phyloP scores from a whole-genome alignment of 306 rosid genomes.

The Medicago lupulina region DNA sequence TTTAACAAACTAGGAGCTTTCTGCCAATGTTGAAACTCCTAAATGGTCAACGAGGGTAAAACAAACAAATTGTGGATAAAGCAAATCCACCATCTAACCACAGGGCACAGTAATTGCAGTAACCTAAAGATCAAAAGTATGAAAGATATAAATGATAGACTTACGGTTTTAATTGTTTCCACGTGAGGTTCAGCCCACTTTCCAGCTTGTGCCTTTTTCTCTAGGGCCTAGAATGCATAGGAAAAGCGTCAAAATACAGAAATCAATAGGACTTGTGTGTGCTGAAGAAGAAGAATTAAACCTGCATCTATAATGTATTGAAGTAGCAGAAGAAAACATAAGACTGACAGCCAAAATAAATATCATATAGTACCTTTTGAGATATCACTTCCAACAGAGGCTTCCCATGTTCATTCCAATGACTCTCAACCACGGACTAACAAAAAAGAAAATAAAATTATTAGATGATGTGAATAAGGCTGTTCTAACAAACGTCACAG shows the following conservation, averaged over 20 bases:
- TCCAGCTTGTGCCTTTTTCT: slow-evolving; percentile 75
- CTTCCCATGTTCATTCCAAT: slow-evolving; percentile 83
- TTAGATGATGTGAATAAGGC: slow-evolving; percentile 41
- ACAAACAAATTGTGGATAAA: slow-evolving; percentile 28
- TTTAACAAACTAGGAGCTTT: slow-evolving; percentile 34
- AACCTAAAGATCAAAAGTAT: slow-evolving; percentile 33
- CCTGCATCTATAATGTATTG: slow-evolving; percentile 17
- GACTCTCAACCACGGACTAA: slow-evolving; percentile 59
- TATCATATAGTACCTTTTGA: slow-evolving; percentile 67
- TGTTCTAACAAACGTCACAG: slow-evolving; percentile 22
- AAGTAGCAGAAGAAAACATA: slow-evolving; percentile 5
- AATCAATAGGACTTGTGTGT: slow-evolving; percentile 16
- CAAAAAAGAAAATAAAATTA: slow-evolving; percentile 17
- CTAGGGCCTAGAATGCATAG: slow-evolving; percentile 61
- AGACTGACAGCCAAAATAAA: slow-evolving; percentile 35
- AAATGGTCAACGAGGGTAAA: slow-evolving; percentile 30
- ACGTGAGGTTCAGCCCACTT: slow-evolving; percentile 95
- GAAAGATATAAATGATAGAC: slow-evolving; percentile 41
- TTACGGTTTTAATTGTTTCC: slow-evolving; percentile 78
- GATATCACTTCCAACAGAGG: slow-evolving; percentile 64
- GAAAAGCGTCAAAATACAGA: slow-evolving; percentile 38
- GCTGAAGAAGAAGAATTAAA: slow-evolving; percentile 31
- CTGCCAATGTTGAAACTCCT: slow-evolving; percentile 31
- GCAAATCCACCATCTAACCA: slow-evolving; percentile 20
- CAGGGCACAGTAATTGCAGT: slow-evolving; percentile 23